Evolutionary conservation across 2,329 filamentous ascomycete genomes (phyloP).

Genomic region (Alternaria gaisen): DNA sequence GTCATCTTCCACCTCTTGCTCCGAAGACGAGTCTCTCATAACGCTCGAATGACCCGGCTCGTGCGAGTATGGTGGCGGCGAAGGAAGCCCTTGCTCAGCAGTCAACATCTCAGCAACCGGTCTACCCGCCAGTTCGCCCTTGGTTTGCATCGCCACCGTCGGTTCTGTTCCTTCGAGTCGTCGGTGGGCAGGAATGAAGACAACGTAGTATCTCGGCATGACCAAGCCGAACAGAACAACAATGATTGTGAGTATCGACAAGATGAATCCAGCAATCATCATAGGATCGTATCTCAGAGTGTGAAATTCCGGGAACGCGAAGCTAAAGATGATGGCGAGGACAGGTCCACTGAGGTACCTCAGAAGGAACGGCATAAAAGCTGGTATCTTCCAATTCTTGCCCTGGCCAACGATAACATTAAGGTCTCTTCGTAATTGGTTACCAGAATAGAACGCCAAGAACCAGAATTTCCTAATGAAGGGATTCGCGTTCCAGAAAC

Average conservation of each 20-base stretch:
- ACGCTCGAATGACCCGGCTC: neutral
- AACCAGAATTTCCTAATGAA: constrained; percentile 61
- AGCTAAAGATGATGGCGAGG: constrained; percentile 47
- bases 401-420: constrained; percentile 63
- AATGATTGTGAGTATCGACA: constrained; percentile 51
- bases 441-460: constrained; percentile 63
- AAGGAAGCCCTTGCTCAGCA: constrained; percentile 16
- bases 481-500: constrained; percentile 54
- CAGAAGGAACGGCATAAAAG: constrained; percentile 59
- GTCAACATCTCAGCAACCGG: constrained; percentile 20
- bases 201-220: constrained; percentile 63
- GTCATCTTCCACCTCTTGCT: constrained; percentile 7
- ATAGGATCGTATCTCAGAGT: constrained; percentile 44
- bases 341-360: constrained; percentile 47
- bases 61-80: neutral
- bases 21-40: constrained; percentile 14
- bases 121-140: constrained; percentile 35
- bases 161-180: constrained; percentile 56
- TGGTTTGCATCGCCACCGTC: constrained; percentile 38
- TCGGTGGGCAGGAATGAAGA: constrained; percentile 60
- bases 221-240: constrained; percentile 60
- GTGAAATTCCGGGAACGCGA: constrained; percentile 47
- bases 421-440: constrained; percentile 63
- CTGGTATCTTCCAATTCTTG: constrained; percentile 65
- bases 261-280: constrained; percentile 48